Conservation (phyloP, 768 basidiomycete species). For the Clavulina sp. region DNA sequence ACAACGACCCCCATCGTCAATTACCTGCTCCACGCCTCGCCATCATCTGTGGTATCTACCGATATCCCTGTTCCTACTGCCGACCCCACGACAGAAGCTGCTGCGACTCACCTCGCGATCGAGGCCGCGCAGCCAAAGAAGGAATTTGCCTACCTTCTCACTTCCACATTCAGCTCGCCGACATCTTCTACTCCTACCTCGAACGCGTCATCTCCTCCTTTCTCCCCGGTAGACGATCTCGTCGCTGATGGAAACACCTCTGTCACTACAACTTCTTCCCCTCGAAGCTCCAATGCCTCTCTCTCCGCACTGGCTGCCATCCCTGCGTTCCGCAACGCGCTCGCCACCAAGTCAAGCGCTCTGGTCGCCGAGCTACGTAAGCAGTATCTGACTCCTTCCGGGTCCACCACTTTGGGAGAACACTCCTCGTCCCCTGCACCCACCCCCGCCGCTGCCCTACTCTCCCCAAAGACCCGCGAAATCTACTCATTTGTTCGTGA, state of each 20-base stretch:
- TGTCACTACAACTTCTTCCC: no score
- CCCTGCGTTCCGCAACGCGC: constrained; percentile 34
- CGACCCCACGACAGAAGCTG: no score
- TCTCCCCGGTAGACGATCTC: no score
- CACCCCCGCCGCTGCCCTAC: constrained; percentile 47
- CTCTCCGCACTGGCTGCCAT: constrained; percentile 20
- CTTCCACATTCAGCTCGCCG: constrained; percentile 14
- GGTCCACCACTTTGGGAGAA: no score
- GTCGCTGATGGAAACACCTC: constrained; percentile 13
- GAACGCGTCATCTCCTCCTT: no score
- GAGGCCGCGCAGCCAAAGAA: no score
- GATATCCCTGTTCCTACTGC: no score
- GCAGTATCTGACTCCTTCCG: constrained; percentile 36
- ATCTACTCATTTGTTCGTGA: constrained; percentile 65
- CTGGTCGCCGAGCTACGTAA: constrained; percentile 29
- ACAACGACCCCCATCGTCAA: constrained; percentile 47
- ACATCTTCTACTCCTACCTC: no score
- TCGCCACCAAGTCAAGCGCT: constrained; percentile 31
- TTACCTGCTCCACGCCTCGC: constrained; percentile 21
- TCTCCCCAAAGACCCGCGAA: constrained; percentile 50
- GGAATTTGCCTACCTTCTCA: no score
- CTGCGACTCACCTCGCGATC: no score
- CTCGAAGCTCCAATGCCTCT: no score
- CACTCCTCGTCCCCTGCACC: constrained; percentile 38
- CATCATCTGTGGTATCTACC: not conserved